These are phyloP conservation scores for Begonia masoniana DNA, from an alignment of 306 rosid genomes.

Conservation along the genomic window DNA sequence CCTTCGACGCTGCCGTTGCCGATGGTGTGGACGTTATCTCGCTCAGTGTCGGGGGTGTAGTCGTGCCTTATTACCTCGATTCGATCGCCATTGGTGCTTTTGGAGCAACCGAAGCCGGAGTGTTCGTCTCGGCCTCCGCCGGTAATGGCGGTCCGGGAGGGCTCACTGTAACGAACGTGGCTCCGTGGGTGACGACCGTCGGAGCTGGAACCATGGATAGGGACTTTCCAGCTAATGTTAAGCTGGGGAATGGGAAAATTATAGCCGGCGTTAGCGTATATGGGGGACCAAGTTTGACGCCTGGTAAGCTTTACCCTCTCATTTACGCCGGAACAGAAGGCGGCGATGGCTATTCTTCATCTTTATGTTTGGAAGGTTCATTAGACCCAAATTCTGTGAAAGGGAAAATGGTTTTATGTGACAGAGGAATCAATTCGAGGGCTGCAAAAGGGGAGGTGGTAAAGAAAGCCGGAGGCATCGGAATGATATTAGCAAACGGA, in stretches of 20 bases:
- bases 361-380: slow-evolving; percentile 72
- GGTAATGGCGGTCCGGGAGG: slow-evolving; percentile 91
- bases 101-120: slow-evolving; percentile 45
- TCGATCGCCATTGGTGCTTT: slow-evolving; percentile 63
- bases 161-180: slow-evolving; percentile 63
- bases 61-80: slow-evolving; percentile 74
- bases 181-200: slow-evolving; percentile 86
- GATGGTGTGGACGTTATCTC: slow-evolving; percentile 75
- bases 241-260: slow-evolving; percentile 54
- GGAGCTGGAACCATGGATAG: slow-evolving; percentile 93
- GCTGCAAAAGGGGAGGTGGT: slow-evolving; percentile 81
- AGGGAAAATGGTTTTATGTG: slow-evolving; percentile 73
- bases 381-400: slow-evolving; percentile 41
- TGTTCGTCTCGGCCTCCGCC: slow-evolving; percentile 74
- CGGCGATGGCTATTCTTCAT: slow-evolving; percentile 70
- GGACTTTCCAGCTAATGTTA: slow-evolving; percentile 74
- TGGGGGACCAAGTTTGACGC: slow-evolving; percentile 59
- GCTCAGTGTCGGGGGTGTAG: slow-evolving; percentile 84
- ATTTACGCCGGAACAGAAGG: slow-evolving; percentile 57
- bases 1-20: slow-evolving; percentile 67
- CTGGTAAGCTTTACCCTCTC: slow-evolving; percentile 59
- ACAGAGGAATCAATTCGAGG: slow-evolving; percentile 76
- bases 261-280: slow-evolving; percentile 54
- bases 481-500: slow-evolving; percentile 76
- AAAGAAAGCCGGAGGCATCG: slow-evolving; percentile 68